A percentile compares a stretch with the other conserved stretches of the same genome.
These are phyloP conservation scores for Talaromyces piceae DNA, from an alignment of 2,329 filamentous ascomycete species.

Conservation along the genomic window DNA sequence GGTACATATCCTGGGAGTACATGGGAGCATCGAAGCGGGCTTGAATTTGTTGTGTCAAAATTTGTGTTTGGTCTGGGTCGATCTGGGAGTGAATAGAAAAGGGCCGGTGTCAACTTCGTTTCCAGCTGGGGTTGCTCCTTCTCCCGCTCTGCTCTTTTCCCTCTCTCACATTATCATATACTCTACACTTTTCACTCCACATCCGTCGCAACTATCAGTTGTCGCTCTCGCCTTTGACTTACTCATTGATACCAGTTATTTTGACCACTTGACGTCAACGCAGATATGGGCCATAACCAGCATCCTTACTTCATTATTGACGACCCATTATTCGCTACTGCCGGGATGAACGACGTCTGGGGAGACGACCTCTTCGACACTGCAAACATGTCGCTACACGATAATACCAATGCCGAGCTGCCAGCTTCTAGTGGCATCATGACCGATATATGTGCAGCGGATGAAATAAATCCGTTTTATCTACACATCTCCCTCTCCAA, in stretches of 20 bases:
- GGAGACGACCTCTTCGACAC: not conserved
- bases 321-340: not conserved
- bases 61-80: too few species aligned
- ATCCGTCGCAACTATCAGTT: too few species aligned
- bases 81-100: too few species aligned
- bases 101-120: not conserved
- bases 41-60: too few species aligned
- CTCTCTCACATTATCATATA: too few species aligned
- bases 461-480: not conserved
- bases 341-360: not conserved
- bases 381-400: not conserved
- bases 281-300: not conserved
- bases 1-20: slow-evolving; percentile 33
- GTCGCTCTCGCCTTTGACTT: not conserved
- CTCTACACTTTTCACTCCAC: too few species aligned
- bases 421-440: not conserved
- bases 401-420: not conserved
- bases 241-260: not conserved
- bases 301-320: not conserved
- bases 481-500: not conserved
- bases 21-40: slow-evolving; percentile 21
- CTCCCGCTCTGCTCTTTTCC: not conserved
- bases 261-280: not conserved
- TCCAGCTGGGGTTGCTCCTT: not conserved
- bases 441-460: not conserved